Base-by-base conservation (phyloP, 225 moss, liverwort and hornwort genomes). In the Physcomitrellopsis africana region DNA sequence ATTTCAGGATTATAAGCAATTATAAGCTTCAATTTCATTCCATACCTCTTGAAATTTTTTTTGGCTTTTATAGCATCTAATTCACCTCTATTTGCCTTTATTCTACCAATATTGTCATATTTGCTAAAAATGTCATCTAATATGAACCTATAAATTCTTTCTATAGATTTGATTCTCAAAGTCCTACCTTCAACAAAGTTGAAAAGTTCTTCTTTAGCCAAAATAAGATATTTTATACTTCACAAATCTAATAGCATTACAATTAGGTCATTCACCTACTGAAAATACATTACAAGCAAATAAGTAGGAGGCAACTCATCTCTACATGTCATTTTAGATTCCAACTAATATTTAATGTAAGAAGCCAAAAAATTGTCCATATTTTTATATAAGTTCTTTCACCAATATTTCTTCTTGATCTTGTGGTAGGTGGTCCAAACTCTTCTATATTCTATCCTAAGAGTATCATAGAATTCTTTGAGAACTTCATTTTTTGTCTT, bases 231-330 rank as follows among this genome's bases (percentile, higher is more conserved):
- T n/a, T n/a, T n/a, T n/a, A n/a, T n/a, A n/a, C n/a, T n/a, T n/a
- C n/a, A n/a, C n/a, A 76, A 24, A 17, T 19, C 55, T 10, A 3
- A 37, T 32, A 54, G 65, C 67, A 66, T 67, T 52, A 48, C n/a
- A 32, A 66, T 55, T 11, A 80, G 69, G 42, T 80, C 74, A 16
- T 74, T 48, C 7, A 80, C 42, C 74, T 73, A 80, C 18, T 75
- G 52, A 45, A 65, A 80, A 43, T 80, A 74, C 2, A 80, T 80
- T 3, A 52, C 17, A 52, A 63, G 15, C 44, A 68, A 60, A 53
- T 68, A 74, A 53, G 60, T 80, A 59, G 67, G 74, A 69, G 61
- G 64, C 19, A 76, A 55, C 16, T 60, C 76, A 81, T 77, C 71
- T 57, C 63, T 65, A 52, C 67, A 60, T 17, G 54, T 32, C 10